A percentile compares a stretch with the other conserved stretches of the same genome.
Evolutionary conservation across 441 rosid genomes (phyloP).

Genomic region (Flueggea neowawraea): DNA sequence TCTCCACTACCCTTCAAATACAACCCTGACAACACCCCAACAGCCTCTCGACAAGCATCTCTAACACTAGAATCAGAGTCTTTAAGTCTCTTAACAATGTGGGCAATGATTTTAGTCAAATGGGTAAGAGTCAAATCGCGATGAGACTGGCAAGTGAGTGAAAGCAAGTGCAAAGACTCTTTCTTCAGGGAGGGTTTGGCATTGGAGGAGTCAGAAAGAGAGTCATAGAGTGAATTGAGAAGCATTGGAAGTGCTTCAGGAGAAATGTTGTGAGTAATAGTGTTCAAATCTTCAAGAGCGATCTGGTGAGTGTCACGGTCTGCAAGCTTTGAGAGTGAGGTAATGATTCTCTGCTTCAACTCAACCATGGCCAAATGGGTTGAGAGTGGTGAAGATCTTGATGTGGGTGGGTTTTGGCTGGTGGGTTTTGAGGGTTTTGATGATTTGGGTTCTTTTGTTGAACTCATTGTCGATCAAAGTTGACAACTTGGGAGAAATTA

Average conservation of each 20-base stretch:
- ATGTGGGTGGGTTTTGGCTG: slow-evolving; percentile 20
- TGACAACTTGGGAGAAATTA: neutral
- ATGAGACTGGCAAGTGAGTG: slow-evolving; percentile 55
- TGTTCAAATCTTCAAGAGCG: slow-evolving; percentile 91
- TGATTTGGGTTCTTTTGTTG: slow-evolving; percentile 43
- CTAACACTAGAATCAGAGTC: slow-evolving; percentile 89
- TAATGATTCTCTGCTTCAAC: slow-evolving; percentile 79
- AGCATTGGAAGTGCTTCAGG: slow-evolving; percentile 82
- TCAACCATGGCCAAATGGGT: slow-evolving; percentile 95
- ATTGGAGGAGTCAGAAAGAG: slow-evolving; percentile 47
- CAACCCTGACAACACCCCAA: slow-evolving; percentile 66
- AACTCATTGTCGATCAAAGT: slow-evolving; percentile 42
- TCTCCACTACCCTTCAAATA: slow-evolving; percentile 46
- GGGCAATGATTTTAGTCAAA: slow-evolving; percentile 63
- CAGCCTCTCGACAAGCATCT: slow-evolving; percentile 86
- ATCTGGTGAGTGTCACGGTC: slow-evolving; percentile 96
- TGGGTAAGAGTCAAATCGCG: slow-evolving; percentile 65
- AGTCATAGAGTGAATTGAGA: slow-evolving; percentile 79
- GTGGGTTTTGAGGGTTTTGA: slow-evolving; percentile 38
- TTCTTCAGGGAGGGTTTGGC: slow-evolving; percentile 89
- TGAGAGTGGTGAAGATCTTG: slow-evolving; percentile 60
- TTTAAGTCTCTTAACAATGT: slow-evolving; percentile 67
- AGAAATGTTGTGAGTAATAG: slow-evolving; percentile 54
- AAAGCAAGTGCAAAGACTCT: slow-evolving; percentile 73
- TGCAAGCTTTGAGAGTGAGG: slow-evolving; percentile 79